A percentile compares a stretch with the other conserved stretches of the same genome.
Evolutionary conservation across 805 yeast genomes (phyloP).

Genomic region (Teunomyces gatunensis): DNA sequence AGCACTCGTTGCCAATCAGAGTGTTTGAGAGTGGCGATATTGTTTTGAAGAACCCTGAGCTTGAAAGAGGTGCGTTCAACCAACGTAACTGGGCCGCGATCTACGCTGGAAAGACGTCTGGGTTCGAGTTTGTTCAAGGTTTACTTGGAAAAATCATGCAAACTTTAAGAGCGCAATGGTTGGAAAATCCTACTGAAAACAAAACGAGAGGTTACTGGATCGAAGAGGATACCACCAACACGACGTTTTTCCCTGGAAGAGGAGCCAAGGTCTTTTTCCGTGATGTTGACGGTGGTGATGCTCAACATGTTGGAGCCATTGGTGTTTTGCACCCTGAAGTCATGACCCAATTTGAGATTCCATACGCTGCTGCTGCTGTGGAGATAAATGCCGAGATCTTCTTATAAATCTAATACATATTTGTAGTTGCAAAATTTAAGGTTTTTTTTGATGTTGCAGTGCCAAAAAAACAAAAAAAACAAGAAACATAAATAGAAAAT

Average conservation of each 20-base stretch:
- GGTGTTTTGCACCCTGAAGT: conserved; percentile 98
- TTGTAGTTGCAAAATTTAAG: conserved; percentile 6
- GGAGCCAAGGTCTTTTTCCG: conserved; percentile 87
- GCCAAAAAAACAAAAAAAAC: too few relatives aligned
- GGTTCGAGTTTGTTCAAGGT: conserved; percentile 94
- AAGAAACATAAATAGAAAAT: not conserved
- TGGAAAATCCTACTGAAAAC: conserved; percentile 50
- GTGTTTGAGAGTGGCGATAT: conserved; percentile 96
- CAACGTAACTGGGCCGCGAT: conserved; percentile 95
- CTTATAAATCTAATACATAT: conserved; percentile 28
- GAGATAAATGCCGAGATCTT: conserved; percentile 89
- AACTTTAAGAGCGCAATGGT: conserved; percentile 87
- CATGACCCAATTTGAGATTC: conserved; percentile 79
- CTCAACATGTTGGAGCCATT: conserved; percentile 68
- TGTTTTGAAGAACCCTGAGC: conserved; percentile 72
- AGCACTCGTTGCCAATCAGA: conserved; percentile 89
- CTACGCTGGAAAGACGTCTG: conserved; percentile 91
- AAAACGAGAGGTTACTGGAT: conserved; percentile 82
- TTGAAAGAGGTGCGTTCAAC: conserved; percentile 88
- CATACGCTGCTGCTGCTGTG: conserved; percentile 87
- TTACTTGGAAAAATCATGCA: conserved; percentile 92
- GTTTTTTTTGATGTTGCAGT: not conserved
- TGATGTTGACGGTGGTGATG: conserved; percentile 55
- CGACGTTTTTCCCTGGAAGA: conserved; percentile 93
- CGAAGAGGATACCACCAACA: conserved; percentile 61